Percentiles rank a stretch among this genome's conserved stretches.
Conservation (phyloP, 2,329 filamentous ascomycete species). For the Didymella pinodella region DNA sequence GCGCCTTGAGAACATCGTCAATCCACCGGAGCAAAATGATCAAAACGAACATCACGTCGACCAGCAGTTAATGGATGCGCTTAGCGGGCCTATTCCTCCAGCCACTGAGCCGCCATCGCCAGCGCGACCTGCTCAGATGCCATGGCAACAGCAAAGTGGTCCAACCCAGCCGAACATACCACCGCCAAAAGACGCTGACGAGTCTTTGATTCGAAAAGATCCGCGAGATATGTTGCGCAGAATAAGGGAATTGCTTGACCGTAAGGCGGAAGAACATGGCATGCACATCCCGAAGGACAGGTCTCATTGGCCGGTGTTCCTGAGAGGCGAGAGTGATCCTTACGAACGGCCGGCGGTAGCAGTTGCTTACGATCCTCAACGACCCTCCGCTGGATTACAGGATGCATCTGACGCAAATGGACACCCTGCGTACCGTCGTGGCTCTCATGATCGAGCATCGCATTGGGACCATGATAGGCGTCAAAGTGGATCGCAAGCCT, state of each 20-base stretch:
- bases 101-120: constrained; percentile 33
- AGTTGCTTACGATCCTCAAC: constrained; percentile 35
- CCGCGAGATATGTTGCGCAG: constrained; percentile 37
- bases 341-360: constrained; percentile 29
- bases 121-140: constrained; percentile 25
- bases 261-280: constrained; percentile 35
- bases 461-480: constrained; percentile 42
- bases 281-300: constrained; percentile 27
- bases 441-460: constrained; percentile 36
- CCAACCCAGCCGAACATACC: constrained; percentile 20
- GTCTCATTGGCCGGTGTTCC: constrained; percentile 20
- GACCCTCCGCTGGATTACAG: constrained; percentile 35
- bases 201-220: constrained; percentile 36
- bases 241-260: constrained; percentile 38
- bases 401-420: constrained; percentile 30
- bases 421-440: constrained; percentile 31
- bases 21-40: constrained; percentile 31
- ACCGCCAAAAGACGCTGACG: constrained; percentile 33
- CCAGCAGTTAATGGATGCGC: constrained; percentile 32
- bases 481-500: constrained; percentile 39
- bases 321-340: constrained; percentile 15
- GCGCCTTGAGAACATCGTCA: constrained; percentile 30
- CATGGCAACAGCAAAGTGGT: constrained; percentile 27
- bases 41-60: constrained; percentile 34
- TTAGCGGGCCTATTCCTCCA: constrained; percentile 24